Evolutionary conservation across 2,329 filamentous ascomycete species (phyloP).

Genomic region (Beauveria varroae): DNA sequence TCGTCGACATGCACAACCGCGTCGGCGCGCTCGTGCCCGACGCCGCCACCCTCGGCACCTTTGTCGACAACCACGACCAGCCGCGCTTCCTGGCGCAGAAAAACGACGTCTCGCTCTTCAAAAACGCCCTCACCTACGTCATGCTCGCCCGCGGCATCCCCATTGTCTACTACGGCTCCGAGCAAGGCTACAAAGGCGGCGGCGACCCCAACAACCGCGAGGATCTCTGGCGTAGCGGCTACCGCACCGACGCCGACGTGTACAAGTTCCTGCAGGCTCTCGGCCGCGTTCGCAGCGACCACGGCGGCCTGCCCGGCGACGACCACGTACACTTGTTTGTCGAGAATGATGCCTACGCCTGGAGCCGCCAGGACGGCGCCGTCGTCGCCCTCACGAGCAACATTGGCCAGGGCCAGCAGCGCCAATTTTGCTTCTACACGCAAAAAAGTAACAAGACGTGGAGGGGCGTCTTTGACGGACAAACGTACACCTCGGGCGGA

Average conservation of each 20-base stretch:
- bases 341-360: slow-evolving; percentile 35
- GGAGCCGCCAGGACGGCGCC: slow-evolving; percentile 34
- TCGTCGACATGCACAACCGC: slow-evolving; percentile 31
- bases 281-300: background rate
- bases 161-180: slow-evolving; percentile 58
- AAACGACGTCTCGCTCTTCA: slow-evolving; percentile 45
- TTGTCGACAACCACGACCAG: slow-evolving; percentile 54
- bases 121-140: slow-evolving; percentile 55
- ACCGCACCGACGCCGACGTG: slow-evolving; percentile 36
- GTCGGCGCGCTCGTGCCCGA: slow-evolving; percentile 33
- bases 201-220: slow-evolving; percentile 47
- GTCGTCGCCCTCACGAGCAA: slow-evolving; percentile 40
- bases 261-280: slow-evolving; percentile 35
- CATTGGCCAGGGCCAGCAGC: slow-evolving; percentile 29
- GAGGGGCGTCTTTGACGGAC: slow-evolving; percentile 30
- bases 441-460: slow-evolving; percentile 30
- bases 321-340: slow-evolving; percentile 38
- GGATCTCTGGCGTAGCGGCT: slow-evolving; percentile 48
- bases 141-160: slow-evolving; percentile 55
- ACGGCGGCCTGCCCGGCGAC: slow-evolving; percentile 33
- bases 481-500: slow-evolving; percentile 29
- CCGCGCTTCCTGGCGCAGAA: slow-evolving; percentile 45
- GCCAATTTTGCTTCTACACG: slow-evolving; percentile 35
- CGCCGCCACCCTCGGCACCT: slow-evolving; percentile 39
- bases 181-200: slow-evolving; percentile 49